These are phyloP conservation scores for Lunularia cruciata DNA, from an alignment of 225 moss, liverwort and hornwort genomes.

Conservation along the genomic window DNA sequence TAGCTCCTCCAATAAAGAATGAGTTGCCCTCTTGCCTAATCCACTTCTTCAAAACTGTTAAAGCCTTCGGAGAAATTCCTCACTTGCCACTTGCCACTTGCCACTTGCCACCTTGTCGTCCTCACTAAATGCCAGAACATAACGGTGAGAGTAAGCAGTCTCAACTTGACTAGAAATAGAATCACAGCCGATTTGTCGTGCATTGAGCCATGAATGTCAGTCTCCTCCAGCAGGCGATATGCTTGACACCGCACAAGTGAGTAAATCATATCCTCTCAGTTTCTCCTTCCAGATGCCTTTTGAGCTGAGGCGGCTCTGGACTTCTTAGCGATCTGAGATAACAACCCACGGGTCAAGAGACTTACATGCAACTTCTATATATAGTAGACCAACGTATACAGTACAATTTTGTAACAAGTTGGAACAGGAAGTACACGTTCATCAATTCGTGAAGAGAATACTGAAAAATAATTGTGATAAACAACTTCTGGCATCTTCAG, in stretches of 20 bases:
- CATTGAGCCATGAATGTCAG: constrained; percentile 1
- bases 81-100: neutral
- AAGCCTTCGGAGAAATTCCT: constrained; percentile 10
- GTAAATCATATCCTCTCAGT: constrained; percentile 3
- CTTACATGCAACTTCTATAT: too few relatives aligned
- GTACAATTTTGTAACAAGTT: too few relatives aligned
- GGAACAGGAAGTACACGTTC: too few relatives aligned
- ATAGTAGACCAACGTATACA: too few relatives aligned
- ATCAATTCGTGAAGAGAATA: too few relatives aligned
- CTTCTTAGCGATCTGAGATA: constrained; percentile 28
- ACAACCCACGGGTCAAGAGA: neutral
- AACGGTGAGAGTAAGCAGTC: constrained; percentile 1
- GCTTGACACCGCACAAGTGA: constrained; percentile 11
- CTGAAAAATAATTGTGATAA: too few relatives aligned
- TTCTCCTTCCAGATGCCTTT: constrained; percentile 29
- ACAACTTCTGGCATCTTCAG: too few relatives aligned
- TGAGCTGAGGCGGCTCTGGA: constrained; percentile 12
- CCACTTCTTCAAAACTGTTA: constrained; percentile 39
- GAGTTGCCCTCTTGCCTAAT: constrained; percentile 18
- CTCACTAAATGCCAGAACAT: neutral
- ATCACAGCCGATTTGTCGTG: neutral
- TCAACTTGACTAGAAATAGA: neutral
- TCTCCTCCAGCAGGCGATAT: constrained; percentile 14
- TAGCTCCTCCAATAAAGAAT: constrained; percentile 19
- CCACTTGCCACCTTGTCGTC: neutral